Conservation (phyloP, 2,329 filamentous ascomycete genomes). For the Colletotrichum scovillei region DNA sequence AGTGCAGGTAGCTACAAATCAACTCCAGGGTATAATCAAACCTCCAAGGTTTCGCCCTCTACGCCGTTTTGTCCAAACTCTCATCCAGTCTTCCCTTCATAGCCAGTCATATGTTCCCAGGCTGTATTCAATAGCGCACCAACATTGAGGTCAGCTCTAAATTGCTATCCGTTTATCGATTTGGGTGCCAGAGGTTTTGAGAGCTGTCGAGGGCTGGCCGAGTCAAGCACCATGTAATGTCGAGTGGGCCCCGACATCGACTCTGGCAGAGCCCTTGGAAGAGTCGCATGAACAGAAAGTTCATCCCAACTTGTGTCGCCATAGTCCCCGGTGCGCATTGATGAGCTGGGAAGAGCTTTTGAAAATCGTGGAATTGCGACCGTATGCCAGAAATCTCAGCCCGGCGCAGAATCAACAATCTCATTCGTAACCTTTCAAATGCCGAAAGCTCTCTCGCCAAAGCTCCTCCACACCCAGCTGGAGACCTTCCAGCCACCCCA, state of each 20-base stretch:
- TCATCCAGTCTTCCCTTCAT: background rate
- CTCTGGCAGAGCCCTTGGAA: background rate
- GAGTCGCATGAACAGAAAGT: background rate
- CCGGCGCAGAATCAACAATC: background rate
- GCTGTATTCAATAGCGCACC: no score
- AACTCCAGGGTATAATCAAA: background rate
- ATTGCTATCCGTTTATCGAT: background rate
- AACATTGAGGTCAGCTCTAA: no score
- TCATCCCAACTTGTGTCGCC: slow-evolving; percentile 17
- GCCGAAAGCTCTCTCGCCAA: background rate
- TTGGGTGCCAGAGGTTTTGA: background rate
- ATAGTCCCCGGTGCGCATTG: background rate
- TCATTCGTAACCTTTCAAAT: background rate
- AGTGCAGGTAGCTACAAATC: background rate
- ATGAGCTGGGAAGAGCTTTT: background rate
- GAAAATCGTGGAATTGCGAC: no score
- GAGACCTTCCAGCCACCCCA: slow-evolving; percentile 43
- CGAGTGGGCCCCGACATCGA: background rate
- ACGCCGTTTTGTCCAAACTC: background rate
- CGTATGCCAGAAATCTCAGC: background rate
- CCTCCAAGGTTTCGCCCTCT: background rate
- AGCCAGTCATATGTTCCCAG: background rate
- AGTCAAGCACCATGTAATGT: background rate
- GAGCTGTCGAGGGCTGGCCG: background rate
- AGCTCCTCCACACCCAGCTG: slow-evolving; percentile 21